Base-by-base conservation (phyloP, 169 alveolate genomes). In the Plasmodium coatneyi region DNA sequence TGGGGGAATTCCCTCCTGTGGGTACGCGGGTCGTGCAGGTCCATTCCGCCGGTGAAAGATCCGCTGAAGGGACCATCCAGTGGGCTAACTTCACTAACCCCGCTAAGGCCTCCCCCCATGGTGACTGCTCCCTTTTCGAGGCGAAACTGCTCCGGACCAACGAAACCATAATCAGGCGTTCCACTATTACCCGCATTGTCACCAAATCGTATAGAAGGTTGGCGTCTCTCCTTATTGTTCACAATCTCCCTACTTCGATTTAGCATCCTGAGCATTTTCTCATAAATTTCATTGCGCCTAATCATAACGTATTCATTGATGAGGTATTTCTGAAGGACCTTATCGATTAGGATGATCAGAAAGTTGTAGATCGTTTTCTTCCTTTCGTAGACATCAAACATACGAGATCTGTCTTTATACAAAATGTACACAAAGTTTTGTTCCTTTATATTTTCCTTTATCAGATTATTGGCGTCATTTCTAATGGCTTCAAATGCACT, bases 311-410 rank as follows among this genome's bases (percentile, higher is more conserved):
- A 86, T 54, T 86, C 93, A 86, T 52, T 10, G 54, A 86, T 86
- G 28, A 86, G 14, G 46, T 86, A 86, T 16, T 70, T 76, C n/a
- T 74, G 80, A 16, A 86, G 36, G 70, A 78, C 80, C 41, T 86
- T 86, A 76, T 86, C 93, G 43, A 86, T 86, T 5, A 86, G 25
- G 34, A n/a, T 76, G 30, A 86, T 76, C 30, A 86, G 3, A 54
- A 86, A 86, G 22, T 86, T 78, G 80, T 74, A 86, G 9, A 86
- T 76, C 19, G 80, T 56, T 74, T 86, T 72, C 43, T 86, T 86
- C 71, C 86, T 86, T 86, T 86, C 86, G 66, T 86, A 86, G 43
- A 86, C 66, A 74, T 86, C 86, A 46, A 76, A 49, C 22, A 76
- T 70, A 14, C 28, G 36, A 28, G 34, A 66, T 25, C 22, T 76